Base-by-base conservation (phyloP, 163 green algal species). In the Scenedesmus sp. region DNA sequence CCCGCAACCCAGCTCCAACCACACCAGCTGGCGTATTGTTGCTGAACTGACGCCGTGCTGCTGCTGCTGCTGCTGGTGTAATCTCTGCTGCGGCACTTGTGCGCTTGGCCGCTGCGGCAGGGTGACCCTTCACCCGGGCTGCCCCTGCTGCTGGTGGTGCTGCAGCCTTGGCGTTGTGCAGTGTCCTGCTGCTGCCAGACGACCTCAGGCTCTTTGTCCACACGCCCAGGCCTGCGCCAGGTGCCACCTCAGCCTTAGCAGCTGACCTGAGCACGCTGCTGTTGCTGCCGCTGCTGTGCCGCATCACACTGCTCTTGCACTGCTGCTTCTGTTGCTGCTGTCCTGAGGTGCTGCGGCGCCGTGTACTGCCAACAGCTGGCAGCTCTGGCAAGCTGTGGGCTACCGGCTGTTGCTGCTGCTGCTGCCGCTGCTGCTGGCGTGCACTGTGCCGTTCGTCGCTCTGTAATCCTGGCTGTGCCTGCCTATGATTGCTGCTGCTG, bases 121-220 rank as follows among this genome's bases (percentile, higher is more conserved):
- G 5, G 51, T 61, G 6, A 15, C 51, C 6, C 65, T 80, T 26
- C n/a, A 80, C 33, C 70, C n/a, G n/a, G n/a, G n/a, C 70, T 80
- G 70, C 70, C 33, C 12, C 59, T 80, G n/a, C 70, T 43, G 70
- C 70, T n/a, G n/a, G n/a, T 80, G n/a, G 22, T 78, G 68, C 68
- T 78, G 68, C 12, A 42, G 33, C 10, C 70, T 44, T 80, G 33
- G 33, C 15, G 33, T 15, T 84, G 78, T 37, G 43, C 49, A 33
- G 51, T 6, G 6, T 87, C 33, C 70, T 80, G 70, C 70, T 80
- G 70, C 70, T 80, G 33, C 33, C 33, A 24, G 33, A 44, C 1
- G 49, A 35, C 42, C 49, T 56, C 33, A 87, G 51, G n/a, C 80
- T 70, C 3, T 70, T 85, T 37, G 80, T 85, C 80, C 80, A 68